Percentiles rank a stretch among this genome's conserved stretches.
Conservation (phyloP, 2,329 filamentous ascomycete genomes). For the Drechslerella stenobrocha region DNA sequence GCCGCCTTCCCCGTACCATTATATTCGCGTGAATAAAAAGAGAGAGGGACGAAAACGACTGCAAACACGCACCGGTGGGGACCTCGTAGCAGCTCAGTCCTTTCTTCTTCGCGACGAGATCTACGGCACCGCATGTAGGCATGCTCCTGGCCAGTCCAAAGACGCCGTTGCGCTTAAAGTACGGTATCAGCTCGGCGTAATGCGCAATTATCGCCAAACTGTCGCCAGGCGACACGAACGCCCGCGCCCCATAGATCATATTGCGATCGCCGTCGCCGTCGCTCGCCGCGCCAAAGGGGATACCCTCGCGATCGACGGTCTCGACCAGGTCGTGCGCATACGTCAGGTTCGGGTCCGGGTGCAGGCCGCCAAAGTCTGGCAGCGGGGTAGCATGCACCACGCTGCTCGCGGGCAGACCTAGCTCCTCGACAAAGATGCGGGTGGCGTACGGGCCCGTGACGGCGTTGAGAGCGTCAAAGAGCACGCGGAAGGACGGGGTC, state of each 20-base stretch:
- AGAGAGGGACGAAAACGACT: neutral
- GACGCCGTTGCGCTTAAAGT: conserved; percentile 96
- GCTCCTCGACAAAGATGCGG: conserved; percentile 91
- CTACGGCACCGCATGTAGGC: conserved; percentile 94
- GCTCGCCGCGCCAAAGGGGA: conserved; percentile 94
- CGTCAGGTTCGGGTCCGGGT: conserved; percentile 96
- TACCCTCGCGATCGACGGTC: conserved; percentile 83
- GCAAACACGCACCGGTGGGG: conserved; percentile 64
- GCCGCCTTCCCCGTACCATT: no score
- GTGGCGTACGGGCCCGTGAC: conserved; percentile 94
- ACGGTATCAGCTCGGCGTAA: conserved; percentile 92
- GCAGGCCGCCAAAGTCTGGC: conserved; percentile 94
- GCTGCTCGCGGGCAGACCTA: conserved; percentile 74
- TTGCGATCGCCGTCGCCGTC: conserved; percentile 98
- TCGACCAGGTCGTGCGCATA: conserved; percentile 95
- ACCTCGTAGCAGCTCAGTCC: conserved; percentile 92
- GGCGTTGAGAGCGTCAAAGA: conserved; percentile 92
- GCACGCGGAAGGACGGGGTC: conserved; percentile 90
- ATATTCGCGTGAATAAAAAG: no score
- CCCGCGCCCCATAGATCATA: conserved; percentile 98
- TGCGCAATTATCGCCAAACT: conserved; percentile 97
- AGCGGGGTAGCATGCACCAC: conserved; percentile 91
- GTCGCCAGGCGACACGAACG: conserved; percentile 95
- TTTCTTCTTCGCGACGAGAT: conserved; percentile 93
- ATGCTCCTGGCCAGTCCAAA: conserved; percentile 94